phyloP scores from a whole-genome alignment of 805 yeast species.

The Hanseniaspora valbyensis region DNA sequence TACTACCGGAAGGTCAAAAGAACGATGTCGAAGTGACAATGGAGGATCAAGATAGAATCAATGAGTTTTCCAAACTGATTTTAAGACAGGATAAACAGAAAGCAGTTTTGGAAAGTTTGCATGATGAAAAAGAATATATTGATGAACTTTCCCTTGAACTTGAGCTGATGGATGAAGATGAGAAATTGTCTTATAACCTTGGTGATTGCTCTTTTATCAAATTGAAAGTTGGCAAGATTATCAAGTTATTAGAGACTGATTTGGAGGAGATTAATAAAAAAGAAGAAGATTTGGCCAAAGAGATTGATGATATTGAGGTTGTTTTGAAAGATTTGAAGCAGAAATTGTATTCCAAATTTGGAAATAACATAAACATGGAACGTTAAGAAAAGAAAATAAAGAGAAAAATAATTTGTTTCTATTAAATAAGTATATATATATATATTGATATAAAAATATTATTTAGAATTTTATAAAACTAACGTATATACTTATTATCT shows the following conservation, averaged over 20 bases:
- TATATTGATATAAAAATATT: no score
- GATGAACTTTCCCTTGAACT: conserved; percentile 79
- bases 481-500: no score
- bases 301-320: conserved; percentile 43
- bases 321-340: conserved; percentile 53
- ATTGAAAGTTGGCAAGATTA: conserved; percentile 53
- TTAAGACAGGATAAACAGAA: conserved; percentile 52
- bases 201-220: conserved; percentile 59
- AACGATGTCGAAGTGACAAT: conserved; percentile 33
- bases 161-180: conserved; percentile 74
- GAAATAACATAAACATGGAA: conserved; percentile 78
- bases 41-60: conserved; percentile 81
- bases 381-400: conserved; percentile 28
- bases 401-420: neutral
- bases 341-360: conserved; percentile 77
- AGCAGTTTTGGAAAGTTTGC: conserved; percentile 37
- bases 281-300: conserved; percentile 37
- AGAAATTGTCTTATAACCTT: conserved; percentile 58
- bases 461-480: no score
- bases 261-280: conserved; percentile 40
- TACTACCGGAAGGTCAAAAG: conserved; percentile 35
- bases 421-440: neutral
- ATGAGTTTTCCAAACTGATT: conserved; percentile 75
- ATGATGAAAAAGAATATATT: conserved; percentile 71
- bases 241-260: conserved; percentile 56